Conservation (phyloP, 148 eudicot species). For the Rhododendron kiyosumense region DNA sequence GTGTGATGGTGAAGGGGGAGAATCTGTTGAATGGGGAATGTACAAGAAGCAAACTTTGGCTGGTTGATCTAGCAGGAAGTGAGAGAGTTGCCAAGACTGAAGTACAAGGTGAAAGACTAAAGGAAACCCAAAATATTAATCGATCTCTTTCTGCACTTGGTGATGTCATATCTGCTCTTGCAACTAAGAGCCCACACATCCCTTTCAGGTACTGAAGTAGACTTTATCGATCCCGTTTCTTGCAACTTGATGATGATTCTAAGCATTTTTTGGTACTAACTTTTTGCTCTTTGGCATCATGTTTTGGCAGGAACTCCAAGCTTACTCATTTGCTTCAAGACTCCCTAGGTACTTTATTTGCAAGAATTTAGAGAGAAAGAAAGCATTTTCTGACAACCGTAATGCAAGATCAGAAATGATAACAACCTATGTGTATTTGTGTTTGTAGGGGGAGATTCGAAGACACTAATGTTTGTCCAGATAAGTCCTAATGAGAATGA, state of each 20-base stretch:
- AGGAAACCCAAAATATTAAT: conserved; percentile 87
- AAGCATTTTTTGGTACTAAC: background rate
- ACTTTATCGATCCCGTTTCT: background rate
- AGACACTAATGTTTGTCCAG: conserved; percentile 93
- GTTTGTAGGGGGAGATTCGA: conserved; percentile 84
- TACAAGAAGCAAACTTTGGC: conserved; percentile 92
- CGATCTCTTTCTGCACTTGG: conserved; percentile 96
- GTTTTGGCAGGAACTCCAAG: conserved; percentile 79
- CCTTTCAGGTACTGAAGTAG: conserved; percentile 58
- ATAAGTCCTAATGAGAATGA: conserved; percentile 90
- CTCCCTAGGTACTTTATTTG: conserved; percentile 65
- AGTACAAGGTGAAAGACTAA: conserved; percentile 85
- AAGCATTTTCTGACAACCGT: background rate
- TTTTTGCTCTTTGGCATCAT: background rate
- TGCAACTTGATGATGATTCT: background rate
- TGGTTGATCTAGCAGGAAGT: conserved; percentile 92
- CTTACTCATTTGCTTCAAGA: conserved; percentile 97
- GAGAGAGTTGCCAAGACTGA: conserved; percentile 90
- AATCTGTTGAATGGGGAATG: conserved; percentile 76
- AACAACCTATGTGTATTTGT: background rate
- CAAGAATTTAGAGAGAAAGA: background rate
- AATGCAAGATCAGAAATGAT: background rate
- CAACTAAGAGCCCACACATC: conserved; percentile 74
- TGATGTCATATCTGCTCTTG: conserved; percentile 87
- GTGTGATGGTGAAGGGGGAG: conserved; percentile 94